phyloP scores from a whole-genome alignment of 768 basidiomycete genomes.

The Lenzites betulinus region DNA sequence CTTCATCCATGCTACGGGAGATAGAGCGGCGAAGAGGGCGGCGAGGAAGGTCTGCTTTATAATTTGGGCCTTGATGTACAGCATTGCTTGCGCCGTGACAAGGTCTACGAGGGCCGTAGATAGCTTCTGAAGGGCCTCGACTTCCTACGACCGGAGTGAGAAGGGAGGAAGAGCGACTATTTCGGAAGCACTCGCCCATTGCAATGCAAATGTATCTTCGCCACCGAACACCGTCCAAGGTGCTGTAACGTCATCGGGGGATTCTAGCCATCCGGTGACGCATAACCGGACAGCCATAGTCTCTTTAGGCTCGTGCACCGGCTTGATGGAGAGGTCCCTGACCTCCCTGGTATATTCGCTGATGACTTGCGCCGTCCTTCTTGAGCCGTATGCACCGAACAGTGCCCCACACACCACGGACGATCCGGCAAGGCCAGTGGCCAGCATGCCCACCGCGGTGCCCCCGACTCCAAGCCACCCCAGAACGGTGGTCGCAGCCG shows the following conservation, averaged over 20 bases:
- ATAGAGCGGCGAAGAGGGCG: slow-evolving; percentile 48
- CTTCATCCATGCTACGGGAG: slow-evolving; percentile 51
- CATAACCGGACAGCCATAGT: slow-evolving; percentile 55
- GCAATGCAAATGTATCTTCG: slow-evolving; percentile 57
- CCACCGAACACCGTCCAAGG: slow-evolving; percentile 54
- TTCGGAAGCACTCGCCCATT: slow-evolving; percentile 46
- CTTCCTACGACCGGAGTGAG: slow-evolving; percentile 43
- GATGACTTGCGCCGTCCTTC: slow-evolving; percentile 49
- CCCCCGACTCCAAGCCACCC: slow-evolving; percentile 57
- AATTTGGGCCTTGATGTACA: slow-evolving; percentile 50
- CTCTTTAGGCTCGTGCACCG: slow-evolving; percentile 42
- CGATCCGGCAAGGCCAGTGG: slow-evolving; percentile 55
- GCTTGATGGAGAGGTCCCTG: slow-evolving; percentile 53
- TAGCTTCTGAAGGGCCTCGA: slow-evolving; percentile 51
- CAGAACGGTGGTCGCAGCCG: slow-evolving; percentile 49
- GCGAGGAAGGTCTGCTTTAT: slow-evolving; percentile 55
- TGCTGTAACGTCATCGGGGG: slow-evolving; percentile 46
- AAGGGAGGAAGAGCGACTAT: background rate
- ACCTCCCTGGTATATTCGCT: slow-evolving; percentile 53
- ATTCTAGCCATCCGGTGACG: slow-evolving; percentile 55
- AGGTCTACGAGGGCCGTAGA: slow-evolving; percentile 48
- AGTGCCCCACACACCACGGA: slow-evolving; percentile 58
- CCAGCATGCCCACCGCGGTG: slow-evolving; percentile 50
- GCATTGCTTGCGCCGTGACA: slow-evolving; percentile 50
- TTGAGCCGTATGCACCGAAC: slow-evolving; percentile 59